Conservation (phyloP, 768 basidiomycete species). For the Gyrodon lividus region DNA sequence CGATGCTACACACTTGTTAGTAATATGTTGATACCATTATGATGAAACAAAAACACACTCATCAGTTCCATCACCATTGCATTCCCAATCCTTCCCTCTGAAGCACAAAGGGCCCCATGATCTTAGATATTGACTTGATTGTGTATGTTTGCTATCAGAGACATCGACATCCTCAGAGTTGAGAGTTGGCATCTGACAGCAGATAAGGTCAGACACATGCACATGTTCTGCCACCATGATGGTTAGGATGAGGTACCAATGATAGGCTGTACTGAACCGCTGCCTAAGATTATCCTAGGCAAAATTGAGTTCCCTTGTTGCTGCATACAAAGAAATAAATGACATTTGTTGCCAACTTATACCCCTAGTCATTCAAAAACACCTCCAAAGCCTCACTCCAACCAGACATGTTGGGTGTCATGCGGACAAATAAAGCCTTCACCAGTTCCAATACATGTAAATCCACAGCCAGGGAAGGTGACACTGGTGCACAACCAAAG, state of each 20-base stretch:
- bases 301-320: not conserved
- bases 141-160: not conserved
- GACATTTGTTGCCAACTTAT: slow-evolving; percentile 9
- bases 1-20: not conserved
- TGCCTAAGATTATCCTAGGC: slow-evolving; percentile 23
- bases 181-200: not conserved
- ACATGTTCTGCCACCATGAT: not conserved
- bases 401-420: slow-evolving; percentile 12
- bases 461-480: slow-evolving; percentile 33
- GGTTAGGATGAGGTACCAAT: slow-evolving; percentile 19
- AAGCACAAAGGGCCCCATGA: slow-evolving; percentile 29
- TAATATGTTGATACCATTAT: not conserved
- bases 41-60: not conserved
- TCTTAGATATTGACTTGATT: slow-evolving; percentile 19
- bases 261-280: slow-evolving; percentile 22
- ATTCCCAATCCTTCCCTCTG: slow-evolving; percentile 13
- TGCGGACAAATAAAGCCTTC: slow-evolving; percentile 5
- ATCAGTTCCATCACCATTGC: not conserved
- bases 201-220: not conserved
- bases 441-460: slow-evolving; percentile 30
- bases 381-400: slow-evolving; percentile 7
- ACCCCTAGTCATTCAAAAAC: slow-evolving; percentile 5
- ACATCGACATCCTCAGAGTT: not conserved
- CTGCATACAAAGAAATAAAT: not conserved
- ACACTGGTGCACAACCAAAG: slow-evolving; percentile 28